Evolutionary conservation across 495 filamentous ascomycete species (phyloP).

Genomic region (Pseudomonodictys pantanalensis): DNA sequence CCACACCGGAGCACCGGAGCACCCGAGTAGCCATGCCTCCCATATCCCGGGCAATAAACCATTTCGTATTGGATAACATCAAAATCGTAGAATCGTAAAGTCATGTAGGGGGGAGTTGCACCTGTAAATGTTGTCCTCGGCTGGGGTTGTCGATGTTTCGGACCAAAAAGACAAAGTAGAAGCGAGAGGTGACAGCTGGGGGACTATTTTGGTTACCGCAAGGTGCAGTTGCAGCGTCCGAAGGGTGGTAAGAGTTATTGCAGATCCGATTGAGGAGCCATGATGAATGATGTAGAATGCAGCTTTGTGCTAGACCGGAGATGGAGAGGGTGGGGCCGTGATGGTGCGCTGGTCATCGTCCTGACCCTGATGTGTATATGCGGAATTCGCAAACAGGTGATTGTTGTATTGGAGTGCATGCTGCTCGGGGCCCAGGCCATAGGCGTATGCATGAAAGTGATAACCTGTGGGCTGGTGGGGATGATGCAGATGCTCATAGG

Average conservation of each 20-base stretch:
- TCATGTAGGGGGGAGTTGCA: background rate
- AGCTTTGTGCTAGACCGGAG: constrained; percentile 18
- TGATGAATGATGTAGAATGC: background rate
- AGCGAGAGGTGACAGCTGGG: constrained; percentile 17
- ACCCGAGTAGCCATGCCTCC: background rate
- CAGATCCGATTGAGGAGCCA: too few species aligned
- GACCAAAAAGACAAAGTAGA: constrained; percentile 6
- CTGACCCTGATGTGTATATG: constrained; percentile 22
- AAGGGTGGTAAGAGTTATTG: background rate
- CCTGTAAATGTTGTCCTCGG: background rate
- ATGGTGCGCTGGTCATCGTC: constrained; percentile 33
- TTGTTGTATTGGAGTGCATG: constrained; percentile 12
- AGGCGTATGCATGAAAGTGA: constrained; percentile 19
- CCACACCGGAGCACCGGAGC: background rate
- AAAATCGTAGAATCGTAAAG: background rate
- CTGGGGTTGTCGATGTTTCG: too few species aligned
- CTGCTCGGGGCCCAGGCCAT: constrained; percentile 21
- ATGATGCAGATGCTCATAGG: constrained; percentile 12
- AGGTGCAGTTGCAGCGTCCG: background rate
- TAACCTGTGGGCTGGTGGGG: constrained; percentile 8
- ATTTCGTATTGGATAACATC: background rate
- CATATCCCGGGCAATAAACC: background rate
- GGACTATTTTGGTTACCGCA: too few species aligned
- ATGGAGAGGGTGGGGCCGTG: constrained; percentile 34
- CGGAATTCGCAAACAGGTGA: constrained; percentile 14